Conservation (phyloP, 805 yeast genomes). For the Starmera amethionina region DNA sequence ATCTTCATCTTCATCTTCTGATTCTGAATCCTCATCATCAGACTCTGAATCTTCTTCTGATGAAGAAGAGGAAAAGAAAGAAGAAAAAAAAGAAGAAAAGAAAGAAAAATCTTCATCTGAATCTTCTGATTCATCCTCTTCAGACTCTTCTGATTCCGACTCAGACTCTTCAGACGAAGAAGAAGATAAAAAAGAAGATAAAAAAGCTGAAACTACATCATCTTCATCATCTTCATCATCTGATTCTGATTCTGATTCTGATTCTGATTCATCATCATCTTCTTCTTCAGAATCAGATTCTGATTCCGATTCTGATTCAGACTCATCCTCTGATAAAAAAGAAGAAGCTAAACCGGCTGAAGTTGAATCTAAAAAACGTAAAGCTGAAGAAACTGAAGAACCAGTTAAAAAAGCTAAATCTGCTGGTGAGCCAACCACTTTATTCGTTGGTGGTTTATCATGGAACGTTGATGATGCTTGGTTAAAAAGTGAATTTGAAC, state of each 20-base stretch:
- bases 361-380: constrained; percentile 24
- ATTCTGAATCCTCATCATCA: constrained; percentile 10
- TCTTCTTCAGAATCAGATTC: constrained; percentile 4
- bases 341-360: constrained; percentile 22
- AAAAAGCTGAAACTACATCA: constrained; percentile 10
- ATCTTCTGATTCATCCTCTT: constrained; percentile 6
- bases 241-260: constrained; percentile 12
- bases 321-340: constrained; percentile 20
- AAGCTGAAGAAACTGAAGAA: constrained; percentile 24
- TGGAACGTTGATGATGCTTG: constrained; percentile 96
- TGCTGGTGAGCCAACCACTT: constrained; percentile 64
- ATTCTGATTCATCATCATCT: constrained; percentile 11
- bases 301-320: constrained; percentile 14
- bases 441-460: constrained; percentile 94
- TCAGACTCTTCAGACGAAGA: constrained; percentile 6
- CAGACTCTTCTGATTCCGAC: constrained; percentile 12
- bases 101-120: constrained; percentile 9
- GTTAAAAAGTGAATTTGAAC: constrained; percentile 81
- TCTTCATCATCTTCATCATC: constrained; percentile 11
- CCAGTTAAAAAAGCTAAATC: constrained; percentile 45
- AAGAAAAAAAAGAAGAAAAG: constrained; percentile 9
- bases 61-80: constrained; percentile 17
- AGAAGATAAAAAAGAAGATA: constrained; percentile 5
- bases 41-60: constrained; percentile 14
- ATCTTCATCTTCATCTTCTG: constrained; percentile 12